phyloP scores from a whole-genome alignment of 352 stramenopile genomes.

The Phytophthora foliorum region DNA sequence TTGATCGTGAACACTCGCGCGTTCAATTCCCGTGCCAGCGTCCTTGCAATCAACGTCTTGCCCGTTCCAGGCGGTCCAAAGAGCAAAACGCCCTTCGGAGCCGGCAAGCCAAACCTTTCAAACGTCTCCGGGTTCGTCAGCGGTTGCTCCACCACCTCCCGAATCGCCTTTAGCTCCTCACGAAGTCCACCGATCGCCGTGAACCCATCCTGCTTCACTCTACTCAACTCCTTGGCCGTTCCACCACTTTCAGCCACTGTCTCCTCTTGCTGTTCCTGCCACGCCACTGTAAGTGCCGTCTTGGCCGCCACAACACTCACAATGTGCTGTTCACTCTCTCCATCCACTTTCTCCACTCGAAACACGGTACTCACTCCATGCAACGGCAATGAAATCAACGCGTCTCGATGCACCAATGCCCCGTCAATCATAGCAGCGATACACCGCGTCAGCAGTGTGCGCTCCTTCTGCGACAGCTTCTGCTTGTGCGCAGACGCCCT shows the following conservation, averaged over 20 bases:
- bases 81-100: conserved; percentile 95
- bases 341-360: conserved; percentile 43
- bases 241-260: neutral
- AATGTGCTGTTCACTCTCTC: conserved; percentile 20
- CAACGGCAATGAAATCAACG: conserved; percentile 67
- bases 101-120: conserved; percentile 93
- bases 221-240: neutral
- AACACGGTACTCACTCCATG: conserved; percentile 72
- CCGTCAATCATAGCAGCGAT: conserved; percentile 75
- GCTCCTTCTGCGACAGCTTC: conserved; percentile 67
- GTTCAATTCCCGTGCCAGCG: conserved; percentile 93
- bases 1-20: conserved; percentile 97
- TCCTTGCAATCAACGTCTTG: conserved; percentile 96
- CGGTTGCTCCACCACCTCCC: conserved; percentile 97
- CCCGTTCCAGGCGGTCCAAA: conserved; percentile 96
- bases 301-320: conserved; percentile 34
- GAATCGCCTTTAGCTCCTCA: conserved; percentile 94
- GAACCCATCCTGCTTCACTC: conserved; percentile 57
- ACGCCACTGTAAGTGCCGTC: conserved; percentile 41
- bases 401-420: conserved; percentile 58
- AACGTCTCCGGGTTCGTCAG: conserved; percentile 95
- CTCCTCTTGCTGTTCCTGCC: conserved; percentile 24
- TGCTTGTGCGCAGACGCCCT: conserved; percentile 30
- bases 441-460: conserved; percentile 59
- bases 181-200: conserved; percentile 87